phyloP scores from a whole-genome alignment of 768 basidiomycete genomes.

The Phallus indusiatus region DNA sequence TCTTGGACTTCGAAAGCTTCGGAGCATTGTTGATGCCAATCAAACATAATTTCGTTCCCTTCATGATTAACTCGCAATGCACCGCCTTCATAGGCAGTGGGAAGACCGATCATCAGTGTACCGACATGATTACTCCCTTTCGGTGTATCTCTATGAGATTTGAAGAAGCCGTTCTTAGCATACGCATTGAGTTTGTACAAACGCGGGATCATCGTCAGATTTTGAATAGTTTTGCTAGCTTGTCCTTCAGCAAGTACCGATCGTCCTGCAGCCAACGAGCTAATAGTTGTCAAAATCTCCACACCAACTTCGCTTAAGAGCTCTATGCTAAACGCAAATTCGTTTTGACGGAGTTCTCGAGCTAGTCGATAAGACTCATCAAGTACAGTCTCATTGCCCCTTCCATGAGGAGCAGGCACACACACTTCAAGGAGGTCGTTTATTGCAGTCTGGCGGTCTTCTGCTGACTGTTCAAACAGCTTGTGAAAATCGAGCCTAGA shows the following conservation, averaged over 20 bases:
- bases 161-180: too few relatives aligned
- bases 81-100: conserved; percentile 37
- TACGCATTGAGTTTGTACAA: too few relatives aligned
- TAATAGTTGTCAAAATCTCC: conserved; percentile 40
- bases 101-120: conserved; percentile 43
- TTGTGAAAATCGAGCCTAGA: neutral
- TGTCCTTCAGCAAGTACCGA: too few relatives aligned
- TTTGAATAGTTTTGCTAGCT: too few relatives aligned
- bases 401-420: too few relatives aligned
- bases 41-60: conserved; percentile 26
- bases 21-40: neutral
- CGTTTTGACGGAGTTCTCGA: neutral
- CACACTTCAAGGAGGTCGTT: too few relatives aligned
- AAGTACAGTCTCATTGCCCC: too few relatives aligned
- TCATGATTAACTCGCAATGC: conserved; percentile 27
- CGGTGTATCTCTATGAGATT: conserved; percentile 41
- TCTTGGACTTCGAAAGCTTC: neutral
- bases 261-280: too few relatives aligned
- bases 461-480: too few relatives aligned
- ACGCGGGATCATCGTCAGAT: too few relatives aligned
- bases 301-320: neutral
- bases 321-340: neutral
- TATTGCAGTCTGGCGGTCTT: too few relatives aligned
- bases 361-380: too few relatives aligned
- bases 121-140: conserved; percentile 37